Evolutionary conservation across 257 asterid genomes (phyloP).

Genomic region (Salvia splendens): DNA sequence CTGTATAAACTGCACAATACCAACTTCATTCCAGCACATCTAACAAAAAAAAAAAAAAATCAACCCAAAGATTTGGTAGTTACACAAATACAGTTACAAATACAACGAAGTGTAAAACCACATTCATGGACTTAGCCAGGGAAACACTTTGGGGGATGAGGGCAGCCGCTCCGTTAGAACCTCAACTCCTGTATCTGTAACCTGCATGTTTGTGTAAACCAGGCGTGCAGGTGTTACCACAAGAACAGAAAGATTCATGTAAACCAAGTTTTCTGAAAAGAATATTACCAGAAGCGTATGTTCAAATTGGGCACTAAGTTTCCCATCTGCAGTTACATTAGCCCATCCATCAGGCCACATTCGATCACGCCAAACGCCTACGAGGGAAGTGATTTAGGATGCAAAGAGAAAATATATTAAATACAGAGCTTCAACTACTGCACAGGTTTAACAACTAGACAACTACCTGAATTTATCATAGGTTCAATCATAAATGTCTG

Average conservation of each 20-base stretch:
- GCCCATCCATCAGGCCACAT: conserved; percentile 99
- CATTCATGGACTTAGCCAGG: conserved; percentile 60
- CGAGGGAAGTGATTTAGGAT: conserved; percentile 17
- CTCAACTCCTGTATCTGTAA: conserved; percentile 90
- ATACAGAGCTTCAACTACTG: neutral
- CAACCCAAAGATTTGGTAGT: too few species aligned
- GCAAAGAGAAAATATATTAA: neutral
- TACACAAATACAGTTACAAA: too few species aligned
- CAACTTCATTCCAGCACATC: too few species aligned
- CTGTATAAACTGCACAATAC: too few species aligned
- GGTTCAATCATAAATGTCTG: conserved; percentile 97
- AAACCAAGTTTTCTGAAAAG: neutral
- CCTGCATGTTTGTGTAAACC: conserved; percentile 40
- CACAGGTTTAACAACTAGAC: neutral
- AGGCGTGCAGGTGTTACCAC: neutral
- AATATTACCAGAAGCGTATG: conserved; percentile 81
- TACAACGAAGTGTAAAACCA: too few species aligned
- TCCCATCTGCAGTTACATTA: conserved; percentile 89
- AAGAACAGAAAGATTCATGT: neutral
- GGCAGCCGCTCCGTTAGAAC: conserved; percentile 90
- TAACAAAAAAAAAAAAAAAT: too few species aligned
- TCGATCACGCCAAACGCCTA: conserved; percentile 94
- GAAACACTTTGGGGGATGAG: conserved; percentile 78
- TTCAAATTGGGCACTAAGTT: conserved; percentile 94
- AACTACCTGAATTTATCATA: conserved; percentile 82